Conservation (phyloP, 1,284 basidiomycete genomes). For the Ustilago bromivora region DNA sequence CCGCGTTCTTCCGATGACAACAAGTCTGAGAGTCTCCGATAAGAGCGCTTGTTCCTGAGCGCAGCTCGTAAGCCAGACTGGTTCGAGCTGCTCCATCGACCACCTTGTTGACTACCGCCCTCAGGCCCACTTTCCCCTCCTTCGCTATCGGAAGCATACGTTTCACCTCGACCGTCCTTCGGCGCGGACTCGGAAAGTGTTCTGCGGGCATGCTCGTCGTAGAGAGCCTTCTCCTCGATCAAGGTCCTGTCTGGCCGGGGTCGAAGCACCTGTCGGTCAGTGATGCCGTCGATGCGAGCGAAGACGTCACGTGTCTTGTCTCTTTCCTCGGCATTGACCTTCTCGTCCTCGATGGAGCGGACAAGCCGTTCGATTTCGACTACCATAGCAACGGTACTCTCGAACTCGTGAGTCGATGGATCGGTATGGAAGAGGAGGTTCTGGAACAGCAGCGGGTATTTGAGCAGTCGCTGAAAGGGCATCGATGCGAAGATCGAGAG, state of each 20-base stretch:
- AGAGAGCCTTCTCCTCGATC: slow-evolving; percentile 81
- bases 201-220: slow-evolving; percentile 55
- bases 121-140: slow-evolving; percentile 33
- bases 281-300: slow-evolving; percentile 91
- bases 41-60: slow-evolving; percentile 59
- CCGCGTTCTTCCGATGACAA: slow-evolving; percentile 31
- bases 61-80: slow-evolving; percentile 47
- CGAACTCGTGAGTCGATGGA: slow-evolving; percentile 95
- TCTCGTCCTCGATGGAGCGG: slow-evolving; percentile 95
- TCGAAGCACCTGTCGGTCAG: slow-evolving; percentile 75
- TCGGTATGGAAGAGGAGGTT: slow-evolving; percentile 85
- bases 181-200: slow-evolving; percentile 63
- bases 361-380: slow-evolving; percentile 96
- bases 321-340: slow-evolving; percentile 92
- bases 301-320: slow-evolving; percentile 93
- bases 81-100: slow-evolving; percentile 20
- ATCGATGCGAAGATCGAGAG: slow-evolving; percentile 93
- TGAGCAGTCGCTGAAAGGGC: slow-evolving; percentile 94
- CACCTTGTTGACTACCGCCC: slow-evolving; percentile 10
- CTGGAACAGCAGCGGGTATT: slow-evolving; percentile 96
- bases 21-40: slow-evolving; percentile 61
- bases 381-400: slow-evolving; percentile 93
- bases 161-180: slow-evolving; percentile 25
- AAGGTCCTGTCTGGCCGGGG: slow-evolving; percentile 89
- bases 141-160: slow-evolving; percentile 41